phyloP scores from a whole-genome alignment of 1,139 yeast genomes.

The Hanseniaspora uvarum region DNA sequence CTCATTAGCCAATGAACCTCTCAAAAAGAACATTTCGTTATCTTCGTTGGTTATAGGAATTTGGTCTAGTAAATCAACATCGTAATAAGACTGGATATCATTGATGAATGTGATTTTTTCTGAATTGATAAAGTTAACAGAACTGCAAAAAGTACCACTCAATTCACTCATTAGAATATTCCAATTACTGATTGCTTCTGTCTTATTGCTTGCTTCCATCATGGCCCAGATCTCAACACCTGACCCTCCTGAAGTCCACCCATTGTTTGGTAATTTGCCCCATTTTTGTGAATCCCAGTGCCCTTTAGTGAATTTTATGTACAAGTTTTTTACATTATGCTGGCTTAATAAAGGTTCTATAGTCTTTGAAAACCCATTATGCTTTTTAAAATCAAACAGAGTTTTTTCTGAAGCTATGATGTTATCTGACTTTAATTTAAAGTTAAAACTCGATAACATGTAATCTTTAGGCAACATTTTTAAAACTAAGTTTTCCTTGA shows the following conservation, averaged over 20 bases:
- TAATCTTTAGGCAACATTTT: slow-evolving; percentile 9
- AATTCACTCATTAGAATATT: slow-evolving; percentile 57
- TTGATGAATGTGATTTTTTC: slow-evolving; percentile 69
- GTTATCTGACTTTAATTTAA: slow-evolving; percentile 48
- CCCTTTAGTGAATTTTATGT: slow-evolving; percentile 81
- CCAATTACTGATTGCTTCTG: slow-evolving; percentile 60
- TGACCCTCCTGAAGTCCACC: slow-evolving; percentile 73
- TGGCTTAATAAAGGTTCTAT: slow-evolving; percentile 65
- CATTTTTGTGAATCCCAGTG: slow-evolving; percentile 89
- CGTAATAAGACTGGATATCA: slow-evolving; percentile 20
- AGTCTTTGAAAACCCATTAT: slow-evolving; percentile 68
- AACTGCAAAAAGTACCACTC: slow-evolving; percentile 92
- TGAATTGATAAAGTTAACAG: slow-evolving; percentile 76
- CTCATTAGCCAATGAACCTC: slow-evolving; percentile 89
- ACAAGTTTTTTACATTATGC: slow-evolving; percentile 64
- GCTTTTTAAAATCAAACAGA: slow-evolving; percentile 39
- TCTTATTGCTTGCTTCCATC: slow-evolving; percentile 51
- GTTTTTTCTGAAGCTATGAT: slow-evolving; percentile 26
- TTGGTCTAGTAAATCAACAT: slow-evolving; percentile 17
- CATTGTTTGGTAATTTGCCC: slow-evolving; percentile 73
- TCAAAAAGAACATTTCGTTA: slow-evolving; percentile 43
- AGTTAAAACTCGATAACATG: slow-evolving; percentile 31
- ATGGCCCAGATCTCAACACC: slow-evolving; percentile 93
- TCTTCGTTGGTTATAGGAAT: slow-evolving; percentile 28
- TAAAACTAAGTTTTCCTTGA: slow-evolving; percentile 3